Evolutionary conservation across 2,329 filamentous ascomycete species (phyloP).

Genomic region (Mollisiaceae sp.): DNA sequence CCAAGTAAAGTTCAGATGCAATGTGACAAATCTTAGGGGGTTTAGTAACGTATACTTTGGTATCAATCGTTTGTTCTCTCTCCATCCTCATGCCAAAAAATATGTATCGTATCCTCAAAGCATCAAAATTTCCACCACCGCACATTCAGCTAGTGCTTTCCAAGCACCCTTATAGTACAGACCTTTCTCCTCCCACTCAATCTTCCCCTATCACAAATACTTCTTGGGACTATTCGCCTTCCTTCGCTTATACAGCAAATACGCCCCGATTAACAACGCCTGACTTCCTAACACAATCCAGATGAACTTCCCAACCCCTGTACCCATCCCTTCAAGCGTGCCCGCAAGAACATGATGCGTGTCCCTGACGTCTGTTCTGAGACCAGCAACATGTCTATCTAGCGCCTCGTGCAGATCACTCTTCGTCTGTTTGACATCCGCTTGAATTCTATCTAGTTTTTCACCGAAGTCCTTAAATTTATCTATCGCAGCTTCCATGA

Average conservation of each 20-base stretch:
- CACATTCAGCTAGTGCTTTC: neutral
- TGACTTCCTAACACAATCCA: conserved; percentile 39
- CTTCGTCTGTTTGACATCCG: conserved; percentile 63
- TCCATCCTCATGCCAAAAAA: neutral
- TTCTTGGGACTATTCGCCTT: conserved; percentile 40
- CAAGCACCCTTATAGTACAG: conserved; percentile 1
- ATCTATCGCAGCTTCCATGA: conserved; percentile 41
- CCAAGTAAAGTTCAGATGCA: neutral
- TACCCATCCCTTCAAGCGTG: conserved; percentile 22
- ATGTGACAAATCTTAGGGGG: neutral
- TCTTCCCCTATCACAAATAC: conserved; percentile 36
- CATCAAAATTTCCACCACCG: neutral
- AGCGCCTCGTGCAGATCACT: conserved; percentile 48
- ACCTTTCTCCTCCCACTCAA: neutral
- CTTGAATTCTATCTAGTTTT: conserved; percentile 59
- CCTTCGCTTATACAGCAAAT: conserved; percentile 42
- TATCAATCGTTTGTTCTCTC: neutral
- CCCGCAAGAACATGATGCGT: conserved; percentile 30
- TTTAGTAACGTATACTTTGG: too few species aligned
- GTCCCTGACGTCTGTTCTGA: conserved; percentile 34
- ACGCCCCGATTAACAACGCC: conserved; percentile 34
- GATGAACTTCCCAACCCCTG: conserved; percentile 18
- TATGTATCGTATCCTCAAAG: conserved; percentile 6
- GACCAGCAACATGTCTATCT: conserved; percentile 31
- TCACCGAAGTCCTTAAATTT: conserved; percentile 51